These are phyloP conservation scores for Inga oerstediana DNA, from an alignment of 306 rosid species.

Conservation along the genomic window DNA sequence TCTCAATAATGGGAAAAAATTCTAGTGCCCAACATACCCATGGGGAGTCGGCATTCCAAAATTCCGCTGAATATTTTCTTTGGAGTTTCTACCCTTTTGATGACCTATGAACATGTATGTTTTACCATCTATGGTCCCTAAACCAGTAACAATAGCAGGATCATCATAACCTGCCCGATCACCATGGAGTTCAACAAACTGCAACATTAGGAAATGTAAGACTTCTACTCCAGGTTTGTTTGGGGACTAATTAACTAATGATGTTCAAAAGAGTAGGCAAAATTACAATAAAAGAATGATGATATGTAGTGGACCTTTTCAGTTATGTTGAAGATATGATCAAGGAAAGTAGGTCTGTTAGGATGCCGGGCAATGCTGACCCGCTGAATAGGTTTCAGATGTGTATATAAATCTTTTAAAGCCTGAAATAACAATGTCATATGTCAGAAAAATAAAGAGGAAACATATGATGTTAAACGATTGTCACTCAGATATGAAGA, in stretches of 20 bases:
- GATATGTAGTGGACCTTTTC: constrained; percentile 63
- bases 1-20: neutral
- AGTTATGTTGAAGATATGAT: constrained; percentile 84
- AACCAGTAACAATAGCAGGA: constrained; percentile 96
- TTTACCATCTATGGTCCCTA: constrained; percentile 85
- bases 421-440: constrained; percentile 61
- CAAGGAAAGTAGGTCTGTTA: constrained; percentile 96
- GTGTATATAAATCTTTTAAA: constrained; percentile 66
- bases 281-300: constrained; percentile 5
- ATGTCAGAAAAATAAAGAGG: constrained; percentile 11
- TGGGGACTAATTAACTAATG: constrained; percentile 29
- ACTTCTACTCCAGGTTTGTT: constrained; percentile 23
- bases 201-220: constrained; percentile 37
- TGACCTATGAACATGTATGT: constrained; percentile 94
- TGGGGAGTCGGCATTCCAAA: constrained; percentile 87
- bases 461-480: constrained; percentile 12
- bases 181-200: constrained; percentile 99
- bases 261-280: constrained; percentile 32
- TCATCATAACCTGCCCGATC: constrained; percentile 95
- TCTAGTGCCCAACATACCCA: constrained; percentile 59
- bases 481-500: constrained; percentile 6
- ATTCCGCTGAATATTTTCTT: constrained; percentile 68
- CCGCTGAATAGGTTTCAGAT: constrained; percentile 83
- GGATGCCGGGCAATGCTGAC: constrained; percentile 94
- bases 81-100: constrained; percentile 82